Evolutionary conservation across 2,329 filamentous ascomycete species (phyloP).

Genomic region (Aspergillus sp.): DNA sequence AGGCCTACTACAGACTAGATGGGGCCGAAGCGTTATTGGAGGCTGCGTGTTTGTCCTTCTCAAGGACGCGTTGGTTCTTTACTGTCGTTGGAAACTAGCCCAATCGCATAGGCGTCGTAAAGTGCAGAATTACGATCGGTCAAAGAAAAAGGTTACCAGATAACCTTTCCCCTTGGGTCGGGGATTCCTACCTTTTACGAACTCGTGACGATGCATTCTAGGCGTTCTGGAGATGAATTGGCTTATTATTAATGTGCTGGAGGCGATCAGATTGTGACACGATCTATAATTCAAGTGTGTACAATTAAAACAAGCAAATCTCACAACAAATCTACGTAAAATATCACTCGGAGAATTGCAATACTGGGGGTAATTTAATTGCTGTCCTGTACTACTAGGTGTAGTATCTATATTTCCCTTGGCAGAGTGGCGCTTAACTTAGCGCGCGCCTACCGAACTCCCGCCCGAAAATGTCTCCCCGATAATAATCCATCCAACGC

Average conservation of each 20-base stretch:
- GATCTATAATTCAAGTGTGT: not conserved
- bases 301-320: not conserved
- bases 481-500: not conserved
- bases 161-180: not conserved
- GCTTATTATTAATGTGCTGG: not conserved
- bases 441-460: slow-evolving; percentile 2
- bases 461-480: slow-evolving; percentile 8
- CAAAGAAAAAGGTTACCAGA: slow-evolving; percentile 35
- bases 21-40: slow-evolving; percentile 85
- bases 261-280: not conserved
- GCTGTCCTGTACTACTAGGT: not conserved
- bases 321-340: not conserved
- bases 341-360: not conserved
- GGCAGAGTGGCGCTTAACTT: not conserved
- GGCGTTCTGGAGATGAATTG: slow-evolving; percentile 21
- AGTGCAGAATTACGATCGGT: slow-evolving; percentile 48
- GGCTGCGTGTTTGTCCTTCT: slow-evolving; percentile 86
- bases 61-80: slow-evolving; percentile 66
- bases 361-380: not conserved
- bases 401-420: no score
- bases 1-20: slow-evolving; percentile 76
- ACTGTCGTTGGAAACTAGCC: slow-evolving; percentile 53
- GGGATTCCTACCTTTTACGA: slow-evolving; percentile 11
- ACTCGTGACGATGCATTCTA: slow-evolving; percentile 23
- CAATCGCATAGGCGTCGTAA: slow-evolving; percentile 48